Conservation (phyloP, 345 rosid genomes). For the Eucalyptus curtisii region DNA sequence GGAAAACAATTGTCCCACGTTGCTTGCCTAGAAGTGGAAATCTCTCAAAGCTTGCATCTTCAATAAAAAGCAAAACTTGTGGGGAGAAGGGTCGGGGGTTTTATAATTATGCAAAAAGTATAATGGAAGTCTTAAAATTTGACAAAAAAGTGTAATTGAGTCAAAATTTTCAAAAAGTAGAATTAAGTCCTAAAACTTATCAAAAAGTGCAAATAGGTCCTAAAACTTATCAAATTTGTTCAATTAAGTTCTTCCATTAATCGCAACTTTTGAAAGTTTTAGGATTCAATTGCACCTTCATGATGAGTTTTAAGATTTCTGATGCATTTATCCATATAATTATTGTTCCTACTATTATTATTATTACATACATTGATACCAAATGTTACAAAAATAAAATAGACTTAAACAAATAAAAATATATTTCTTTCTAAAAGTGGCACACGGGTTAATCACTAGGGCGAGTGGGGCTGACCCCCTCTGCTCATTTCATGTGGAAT, state of each 20-base stretch:
- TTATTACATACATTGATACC: no score
- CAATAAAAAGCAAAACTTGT: background rate
- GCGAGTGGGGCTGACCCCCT: no score
- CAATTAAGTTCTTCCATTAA: no score
- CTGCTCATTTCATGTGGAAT: background rate
- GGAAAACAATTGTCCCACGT: background rate
- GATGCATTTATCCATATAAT: no score
- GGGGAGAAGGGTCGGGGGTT: background rate
- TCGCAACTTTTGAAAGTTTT: no score
- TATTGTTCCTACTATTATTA: background rate
- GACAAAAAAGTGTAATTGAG: no score
- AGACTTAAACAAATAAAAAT: background rate
- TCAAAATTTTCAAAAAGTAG: no score
- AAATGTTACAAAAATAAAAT: no score
- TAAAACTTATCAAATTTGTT: no score
- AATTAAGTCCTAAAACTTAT: no score
- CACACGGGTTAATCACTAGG: background rate
- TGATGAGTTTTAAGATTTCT: accelerated
- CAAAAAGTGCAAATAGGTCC: accelerated
- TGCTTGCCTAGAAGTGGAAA: background rate
- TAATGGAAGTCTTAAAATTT: no score
- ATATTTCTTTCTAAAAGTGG: background rate
- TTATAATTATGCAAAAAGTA: no score
- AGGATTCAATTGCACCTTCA: accelerated
- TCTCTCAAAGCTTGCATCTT: background rate